phyloP scores from a whole-genome alignment of 345 rosid genomes.

The Ceriops decandra region DNA sequence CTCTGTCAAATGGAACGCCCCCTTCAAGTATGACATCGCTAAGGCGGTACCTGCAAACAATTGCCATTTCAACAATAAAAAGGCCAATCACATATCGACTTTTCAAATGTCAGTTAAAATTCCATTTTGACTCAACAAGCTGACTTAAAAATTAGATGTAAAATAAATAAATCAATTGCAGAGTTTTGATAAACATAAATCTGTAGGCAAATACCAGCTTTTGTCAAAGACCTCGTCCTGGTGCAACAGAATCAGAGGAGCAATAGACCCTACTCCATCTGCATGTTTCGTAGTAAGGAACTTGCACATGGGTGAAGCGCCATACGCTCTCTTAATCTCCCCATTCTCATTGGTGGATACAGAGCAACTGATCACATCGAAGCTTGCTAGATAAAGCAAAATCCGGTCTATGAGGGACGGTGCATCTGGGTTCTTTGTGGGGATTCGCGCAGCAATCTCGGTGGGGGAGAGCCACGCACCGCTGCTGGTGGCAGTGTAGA shows the following conservation, averaged over 20 bases:
- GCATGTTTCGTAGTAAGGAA: conserved; percentile 34
- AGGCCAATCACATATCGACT: too few relatives aligned
- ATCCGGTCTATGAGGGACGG: conserved; percentile 41
- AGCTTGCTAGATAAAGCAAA: conserved; percentile 46
- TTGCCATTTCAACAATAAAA: not conserved
- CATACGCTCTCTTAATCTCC: conserved; percentile 32
- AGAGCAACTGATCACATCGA: conserved; percentile 29
- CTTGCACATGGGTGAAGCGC: conserved; percentile 40
- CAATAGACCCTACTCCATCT: conserved; percentile 31
- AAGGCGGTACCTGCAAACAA: conserved; percentile 23
- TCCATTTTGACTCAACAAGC: too few relatives aligned
- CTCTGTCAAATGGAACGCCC: conserved; percentile 32
- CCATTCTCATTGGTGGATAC: conserved; percentile 2
- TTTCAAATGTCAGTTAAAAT: too few relatives aligned
- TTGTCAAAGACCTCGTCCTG: conserved; percentile 40
- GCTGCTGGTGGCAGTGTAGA: conserved; percentile 20
- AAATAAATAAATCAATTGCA: too few relatives aligned
- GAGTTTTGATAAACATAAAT: conserved; percentile 6
- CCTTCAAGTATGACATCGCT: conserved; percentile 35
- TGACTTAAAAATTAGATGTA: too few relatives aligned
- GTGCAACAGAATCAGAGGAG: conserved; percentile 37
- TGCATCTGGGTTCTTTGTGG: conserved; percentile 40
- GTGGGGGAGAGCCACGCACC: conserved; percentile 34
- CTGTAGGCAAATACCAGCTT: conserved; percentile 34
- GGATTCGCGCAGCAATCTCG: conserved; percentile 36